Evolutionary conservation across 306 rosid genomes (phyloP), one percentile per base, ranked within the genome.

Genomic region (Calophaca sinica): DNA sequence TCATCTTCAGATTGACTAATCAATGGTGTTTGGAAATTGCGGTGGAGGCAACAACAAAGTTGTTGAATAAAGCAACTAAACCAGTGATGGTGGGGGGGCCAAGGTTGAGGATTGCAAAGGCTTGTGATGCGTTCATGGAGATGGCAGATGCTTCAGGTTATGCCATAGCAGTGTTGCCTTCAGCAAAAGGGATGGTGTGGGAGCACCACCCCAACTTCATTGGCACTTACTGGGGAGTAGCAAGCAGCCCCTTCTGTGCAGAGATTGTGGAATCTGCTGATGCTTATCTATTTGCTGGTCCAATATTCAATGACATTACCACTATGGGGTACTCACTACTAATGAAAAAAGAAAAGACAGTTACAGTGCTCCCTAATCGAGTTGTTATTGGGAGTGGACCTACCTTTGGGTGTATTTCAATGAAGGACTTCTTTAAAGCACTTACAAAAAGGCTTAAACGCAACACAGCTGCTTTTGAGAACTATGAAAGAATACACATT

Each of bases 161-260:
- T 46, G 38, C 75, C 2, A 2, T 55, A 2, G 51, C 81, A 15
- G 4, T 68, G 0, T 31, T 77, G 51, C 35, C 81, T 44, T 58
- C 75, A 32, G 81, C 81, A 5, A 77, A 77, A 68, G 81, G 81
- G 33, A 52, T 57, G 55, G 74, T 77, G n/a, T 45, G 5, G 4
- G 78, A 73, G 44, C 35, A 73, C 7, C 78, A 73, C 7, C 70
- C 78, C 12, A 38, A 73, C 39, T 73, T 73, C 70, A 61, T 73
- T 49, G 78, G 78, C 20, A 73, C 70, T 10, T 73, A 61, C 7
- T 73, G 70, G 78, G 78, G 78, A 5, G 39, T 32, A 15, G 49
- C 36, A 0, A 73, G 78, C 78, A 46, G 70, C 33, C 41, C 70
- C 7, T 73, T 15, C 8, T n/a, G n/a, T n/a, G n/a, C n/a, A n/a